Base-by-base conservation (phyloP, 345 rosid species). In the Mangifera indica region DNA sequence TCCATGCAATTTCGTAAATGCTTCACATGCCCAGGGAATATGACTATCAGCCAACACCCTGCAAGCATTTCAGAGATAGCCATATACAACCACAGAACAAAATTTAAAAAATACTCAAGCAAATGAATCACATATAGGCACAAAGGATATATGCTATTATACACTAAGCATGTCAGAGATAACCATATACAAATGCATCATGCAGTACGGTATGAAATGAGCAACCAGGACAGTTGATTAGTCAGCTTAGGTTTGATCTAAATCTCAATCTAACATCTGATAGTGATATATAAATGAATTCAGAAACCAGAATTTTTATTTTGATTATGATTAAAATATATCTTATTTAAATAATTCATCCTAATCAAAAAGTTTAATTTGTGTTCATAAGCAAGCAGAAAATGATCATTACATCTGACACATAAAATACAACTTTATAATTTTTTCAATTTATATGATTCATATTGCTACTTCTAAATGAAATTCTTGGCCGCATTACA, bases 21-120 rank as follows among this genome's bases (percentile, higher is more conserved):
- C 93, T 78, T 96, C 98, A 34, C 98, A 93, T 40, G 98, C 97
- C 99, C 99, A 96, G 21, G 99, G 89, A 74, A 93, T 91, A 77
- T 93, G 99, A 46, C 99, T 96, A 74, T 96, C 99, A 62, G 98
- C 99, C 78, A 93, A 80, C 67, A 96, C 93, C 62, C 99, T 96
- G 89, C 69, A 34, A 79, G 29, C 68, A 65, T 40, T 53, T 37
- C n/a, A n/a, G n/a, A n/a, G n/a, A n/a, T n/a, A n/a, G n/a, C n/a
- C n/a, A n/a, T 56, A 15, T 14, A 61, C 29, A 51, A 55, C 49
- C 3, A 12, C 42, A 53, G 22, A 58, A 61, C 22, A 21, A 34
- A 21, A 75, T n/a, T 40, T 24, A 46, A 17, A 22, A 7, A 54
- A 25, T 5, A 21, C 20, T 20, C 17, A n/a, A 62, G 20, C 48